Base-by-base conservation (phyloP, 164 flowering plant genomes). In the Macadamia tetraphylla region DNA sequence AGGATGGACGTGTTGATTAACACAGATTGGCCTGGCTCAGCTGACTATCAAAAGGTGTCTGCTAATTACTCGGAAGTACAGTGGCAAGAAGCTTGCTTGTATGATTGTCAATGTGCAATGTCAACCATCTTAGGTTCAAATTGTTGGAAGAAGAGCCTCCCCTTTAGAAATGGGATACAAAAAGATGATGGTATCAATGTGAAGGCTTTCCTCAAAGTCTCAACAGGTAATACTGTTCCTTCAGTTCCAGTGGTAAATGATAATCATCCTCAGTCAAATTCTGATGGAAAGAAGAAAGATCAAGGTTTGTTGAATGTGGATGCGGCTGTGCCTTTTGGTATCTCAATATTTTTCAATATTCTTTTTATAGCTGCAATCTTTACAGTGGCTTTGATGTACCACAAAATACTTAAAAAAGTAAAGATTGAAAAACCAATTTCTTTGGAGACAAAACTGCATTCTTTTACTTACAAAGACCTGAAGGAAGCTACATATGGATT, bases 101-200 rank as follows among this genome's bases (percentile, higher is more conserved):
- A 59, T 23, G 74, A 65, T 46, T 71, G 69, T 65, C 62, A n/a
- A 23, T 71, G 69, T 49, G 69, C 63, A 2, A 59, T 35, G 6
- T 58, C 32, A 3, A 18, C 51, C 44, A 35, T 65, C 59, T 46
- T 23, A 23, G 59, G 55, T 51, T 3, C 43, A 3, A 55, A 30
- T 11, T 71, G 74, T 31, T 71, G 68, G 69, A 65, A 59, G 58
- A 71, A 71, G 65, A 71, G 40, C 58, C 29, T 65, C 6, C 74
- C 74, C 18, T 65, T 71, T 15, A 48, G 64, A 32, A 65, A 71
- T 32, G 74, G 69, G 29, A 65, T 51, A 14, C 23, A 23, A 23
- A 23, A 23, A 23, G 23, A 18, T 70, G 48, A 43, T 43, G 9
- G 7, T 43, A 9, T 6, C 6, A 43, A 9, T 43, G 6, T 9